Base-by-base conservation (phyloP, 1,284 basidiomycete species). In the Erythrobasidium hasegawianum region DNA sequence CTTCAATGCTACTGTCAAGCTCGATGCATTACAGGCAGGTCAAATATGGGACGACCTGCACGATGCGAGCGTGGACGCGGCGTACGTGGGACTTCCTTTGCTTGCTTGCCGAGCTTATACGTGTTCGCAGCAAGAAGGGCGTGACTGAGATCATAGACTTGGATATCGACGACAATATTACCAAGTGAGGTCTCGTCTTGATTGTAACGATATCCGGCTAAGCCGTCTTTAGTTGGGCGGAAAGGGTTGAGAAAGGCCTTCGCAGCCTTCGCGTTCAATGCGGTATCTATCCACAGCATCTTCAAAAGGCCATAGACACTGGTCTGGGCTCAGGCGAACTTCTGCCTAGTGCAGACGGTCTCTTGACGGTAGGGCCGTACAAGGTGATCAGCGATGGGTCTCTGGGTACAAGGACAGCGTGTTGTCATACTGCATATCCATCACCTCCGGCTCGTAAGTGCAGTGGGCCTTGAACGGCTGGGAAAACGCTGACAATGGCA, bases 91-190 rank as follows among this genome's bases (percentile, higher is more conserved):
- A 4, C 20, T n/a, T 38, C 14, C 20, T 14, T 2, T 50, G 7
- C 5, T 40, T 41, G 1, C 18, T 2, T 38, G n/a, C n/a, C n/a
- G n/a, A 1, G 1, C 10, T 53, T 38, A 43, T 2, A 11, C 43
- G 2, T 7, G 1, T 7, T 1, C 7, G 1, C 55, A 76, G 74
- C 5, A 62, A 65, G 2, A 70, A 74, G 29, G 76, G 76, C 11
- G 72, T 77, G 22, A 76, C 75, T 1, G 71, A 74, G 57, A 72
- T 77, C 18, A 73, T 75, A 47, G 76, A 77, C 20, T 69, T 77
- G n/a, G 76, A 77, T 66, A 75, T 75, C 71, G 72, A 69, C 10
- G 72, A 72, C 69, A 76, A 75, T 62, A 71, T 76, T 14, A 39
- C 53, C 0, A 61, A 66, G 24, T 77, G 73, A 73, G 45, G 57